Evolutionary conservation across 1,139 yeast species (phyloP).

Genomic region (Pichia sp.): DNA sequence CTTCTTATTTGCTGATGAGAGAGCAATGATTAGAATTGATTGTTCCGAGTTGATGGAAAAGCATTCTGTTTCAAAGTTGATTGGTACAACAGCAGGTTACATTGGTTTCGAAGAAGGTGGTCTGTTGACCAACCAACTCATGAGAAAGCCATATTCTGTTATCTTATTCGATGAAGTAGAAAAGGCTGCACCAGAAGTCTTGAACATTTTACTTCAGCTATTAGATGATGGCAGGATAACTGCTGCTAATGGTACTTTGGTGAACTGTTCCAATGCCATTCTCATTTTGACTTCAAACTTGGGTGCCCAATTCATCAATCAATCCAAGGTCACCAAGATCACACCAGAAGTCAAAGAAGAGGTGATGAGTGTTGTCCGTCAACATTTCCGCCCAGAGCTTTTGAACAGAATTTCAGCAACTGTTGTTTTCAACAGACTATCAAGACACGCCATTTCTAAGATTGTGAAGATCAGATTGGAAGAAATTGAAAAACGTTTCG

Average conservation of each 20-base stretch:
- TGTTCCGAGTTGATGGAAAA: conserved; percentile 96
- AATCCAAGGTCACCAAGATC: conserved; percentile 60
- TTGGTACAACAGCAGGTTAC: conserved; percentile 98
- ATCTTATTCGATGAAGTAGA: conserved; percentile 94
- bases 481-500: conserved; percentile 84
- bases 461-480: conserved; percentile 78
- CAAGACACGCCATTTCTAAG: conserved; percentile 87
- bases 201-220: conserved; percentile 84
- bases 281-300: conserved; percentile 95
- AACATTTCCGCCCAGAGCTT: conserved; percentile 96
- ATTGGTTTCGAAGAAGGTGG: conserved; percentile 99
- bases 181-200: conserved; percentile 98
- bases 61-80: conserved; percentile 87
- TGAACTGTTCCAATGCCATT: conserved; percentile 88
- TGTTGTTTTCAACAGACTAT: conserved; percentile 85
- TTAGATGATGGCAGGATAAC: conserved; percentile 96
- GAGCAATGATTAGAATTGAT: conserved; percentile 94
- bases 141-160: conserved; percentile 92
- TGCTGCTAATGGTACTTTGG: conserved; percentile 87
- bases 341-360: conserved; percentile 62
- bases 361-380: conserved; percentile 81
- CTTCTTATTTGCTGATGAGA: conserved; percentile 90
- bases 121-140: conserved; percentile 82
- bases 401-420: conserved; percentile 91
- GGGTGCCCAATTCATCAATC: conserved; percentile 86